A percentile compares a stretch with the other conserved stretches of the same genome.
Conservation (phyloP, 352 stramenopile species). For the Phytophthora aleatoria region DNA sequence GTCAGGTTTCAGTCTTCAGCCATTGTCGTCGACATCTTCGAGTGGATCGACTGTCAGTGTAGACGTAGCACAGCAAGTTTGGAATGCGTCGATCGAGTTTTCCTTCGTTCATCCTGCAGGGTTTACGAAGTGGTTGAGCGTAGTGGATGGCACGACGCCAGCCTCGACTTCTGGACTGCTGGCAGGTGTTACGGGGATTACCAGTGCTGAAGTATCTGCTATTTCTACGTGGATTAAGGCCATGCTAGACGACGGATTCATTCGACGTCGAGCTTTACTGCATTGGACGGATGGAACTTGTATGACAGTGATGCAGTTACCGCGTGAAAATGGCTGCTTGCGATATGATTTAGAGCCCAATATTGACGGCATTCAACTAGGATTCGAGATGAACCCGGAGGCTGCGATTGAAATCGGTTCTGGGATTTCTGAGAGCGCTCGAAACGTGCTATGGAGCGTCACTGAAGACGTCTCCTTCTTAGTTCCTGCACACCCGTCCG, state of each 20-base stretch:
- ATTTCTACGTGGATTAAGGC: constrained; percentile 51
- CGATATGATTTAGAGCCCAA: constrained; percentile 68
- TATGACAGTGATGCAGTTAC: constrained; percentile 47
- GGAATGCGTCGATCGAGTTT: constrained; percentile 42
- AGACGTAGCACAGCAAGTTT: constrained; percentile 43
- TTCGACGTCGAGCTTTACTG: constrained; percentile 52
- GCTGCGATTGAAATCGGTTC: constrained; percentile 16
- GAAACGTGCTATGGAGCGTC: constrained; percentile 26
- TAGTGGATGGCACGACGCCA: constrained; percentile 25
- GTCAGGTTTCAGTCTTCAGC: constrained; percentile 54
- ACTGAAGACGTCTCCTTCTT: constrained; percentile 49
- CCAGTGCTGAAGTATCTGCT: constrained; percentile 36
- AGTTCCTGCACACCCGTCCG: constrained; percentile 30
- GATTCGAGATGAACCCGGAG: constrained; percentile 71
- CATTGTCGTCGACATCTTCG: constrained; percentile 23
- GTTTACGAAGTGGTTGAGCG: constrained; percentile 54
- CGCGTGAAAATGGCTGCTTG: constrained; percentile 36
- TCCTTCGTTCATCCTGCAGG: constrained; percentile 54
- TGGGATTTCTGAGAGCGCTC: constrained; percentile 35
- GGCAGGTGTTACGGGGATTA: constrained; percentile 25
- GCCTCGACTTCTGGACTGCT: constrained; percentile 4
- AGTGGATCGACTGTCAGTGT: constrained; percentile 39
- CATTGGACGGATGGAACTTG: constrained; percentile 75
- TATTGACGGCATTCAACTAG: constrained; percentile 45
- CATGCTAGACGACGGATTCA: constrained; percentile 49